Percentiles rank a stretch among this genome's conserved stretches.
Evolutionary conservation across 2,329 filamentous ascomycete species (phyloP).

Genomic region (Parastagonospora nodorum): DNA sequence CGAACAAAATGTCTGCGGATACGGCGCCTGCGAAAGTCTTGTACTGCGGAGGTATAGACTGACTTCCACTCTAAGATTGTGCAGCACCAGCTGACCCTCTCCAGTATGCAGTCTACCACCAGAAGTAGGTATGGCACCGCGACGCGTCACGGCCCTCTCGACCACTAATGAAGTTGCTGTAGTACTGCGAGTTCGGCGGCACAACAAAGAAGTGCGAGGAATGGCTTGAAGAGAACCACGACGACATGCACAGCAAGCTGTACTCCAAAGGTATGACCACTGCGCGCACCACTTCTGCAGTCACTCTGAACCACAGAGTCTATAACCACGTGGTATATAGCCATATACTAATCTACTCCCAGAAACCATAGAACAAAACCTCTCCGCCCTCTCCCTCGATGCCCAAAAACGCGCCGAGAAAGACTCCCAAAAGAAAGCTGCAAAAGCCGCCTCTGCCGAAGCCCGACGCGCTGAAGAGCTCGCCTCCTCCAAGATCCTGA

Average conservation of each 20-base stretch:
- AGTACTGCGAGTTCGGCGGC: conserved; percentile 99
- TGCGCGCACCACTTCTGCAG: neutral
- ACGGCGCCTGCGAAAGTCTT: conserved; percentile 57
- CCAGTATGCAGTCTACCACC: conserved; percentile 69
- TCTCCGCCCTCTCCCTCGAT: conserved; percentile 83
- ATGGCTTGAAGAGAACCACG: conserved; percentile 81
- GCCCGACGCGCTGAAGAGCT: conserved; percentile 81
- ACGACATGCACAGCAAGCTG: conserved; percentile 74
- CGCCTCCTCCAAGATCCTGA: conserved; percentile 79
- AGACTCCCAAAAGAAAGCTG: conserved; percentile 95
- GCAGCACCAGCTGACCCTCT: conserved; percentile 22
- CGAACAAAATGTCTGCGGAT: conserved; percentile 42
- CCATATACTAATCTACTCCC: conserved; percentile 6
- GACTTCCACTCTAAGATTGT: neutral
- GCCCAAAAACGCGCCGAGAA: conserved; percentile 95
- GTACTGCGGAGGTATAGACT: conserved; percentile 63
- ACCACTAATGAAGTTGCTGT: conserved; percentile 23
- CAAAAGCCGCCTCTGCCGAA: conserved; percentile 88
- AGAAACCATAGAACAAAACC: conserved; percentile 76
- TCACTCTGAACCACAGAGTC: too few relatives aligned
- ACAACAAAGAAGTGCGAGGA: conserved; percentile 97
- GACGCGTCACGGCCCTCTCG: conserved; percentile 3
- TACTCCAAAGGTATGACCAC: conserved; percentile 77
- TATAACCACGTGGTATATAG: neutral
- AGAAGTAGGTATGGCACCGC: conserved; percentile 62